These are phyloP conservation scores for Cyberlindnera galapagoensis DNA, from an alignment of 805 yeast species.

Conservation along the genomic window DNA sequence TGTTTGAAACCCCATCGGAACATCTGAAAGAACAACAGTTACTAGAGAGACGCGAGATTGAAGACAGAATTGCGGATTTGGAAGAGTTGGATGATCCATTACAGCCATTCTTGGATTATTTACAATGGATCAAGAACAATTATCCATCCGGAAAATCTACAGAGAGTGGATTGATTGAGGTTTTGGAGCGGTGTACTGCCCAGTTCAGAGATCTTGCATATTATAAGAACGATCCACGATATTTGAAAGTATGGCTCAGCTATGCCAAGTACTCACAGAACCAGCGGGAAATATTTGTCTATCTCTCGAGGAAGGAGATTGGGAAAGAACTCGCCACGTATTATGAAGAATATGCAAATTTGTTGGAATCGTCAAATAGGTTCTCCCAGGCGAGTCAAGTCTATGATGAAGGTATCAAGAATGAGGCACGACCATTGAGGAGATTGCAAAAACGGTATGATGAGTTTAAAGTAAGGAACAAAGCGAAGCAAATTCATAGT, in stretches of 20 bases:
- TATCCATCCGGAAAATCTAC: slow-evolving; percentile 56
- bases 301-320: slow-evolving; percentile 63
- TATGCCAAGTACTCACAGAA: slow-evolving; percentile 64
- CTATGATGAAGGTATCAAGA: slow-evolving; percentile 49
- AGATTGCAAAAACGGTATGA: slow-evolving; percentile 38
- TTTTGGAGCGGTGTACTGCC: slow-evolving; percentile 68
- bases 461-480: slow-evolving; percentile 37
- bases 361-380: slow-evolving; percentile 45
- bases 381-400: slow-evolving; percentile 51
- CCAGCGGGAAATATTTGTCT: slow-evolving; percentile 65
- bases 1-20: slow-evolving; percentile 28
- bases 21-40: slow-evolving; percentile 24
- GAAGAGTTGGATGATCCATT: slow-evolving; percentile 80
- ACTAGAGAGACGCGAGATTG: slow-evolving; percentile 40
- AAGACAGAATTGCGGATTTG: slow-evolving; percentile 38
- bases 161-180: slow-evolving; percentile 57
- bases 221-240: slow-evolving; percentile 80
- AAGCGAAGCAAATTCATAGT: slow-evolving; percentile 15
- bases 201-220: slow-evolving; percentile 55
- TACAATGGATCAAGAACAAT: slow-evolving; percentile 61
- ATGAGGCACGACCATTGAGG: slow-evolving; percentile 58
- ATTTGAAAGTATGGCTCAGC: slow-evolving; percentile 73
- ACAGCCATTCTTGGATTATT: slow-evolving; percentile 65
- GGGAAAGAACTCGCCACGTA: slow-evolving; percentile 62
- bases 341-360: slow-evolving; percentile 74